Percentiles rank a stretch among this genome's conserved stretches.
Conservation (phyloP, 306 rosid species). For the Casuarina cunninghamiana region DNA sequence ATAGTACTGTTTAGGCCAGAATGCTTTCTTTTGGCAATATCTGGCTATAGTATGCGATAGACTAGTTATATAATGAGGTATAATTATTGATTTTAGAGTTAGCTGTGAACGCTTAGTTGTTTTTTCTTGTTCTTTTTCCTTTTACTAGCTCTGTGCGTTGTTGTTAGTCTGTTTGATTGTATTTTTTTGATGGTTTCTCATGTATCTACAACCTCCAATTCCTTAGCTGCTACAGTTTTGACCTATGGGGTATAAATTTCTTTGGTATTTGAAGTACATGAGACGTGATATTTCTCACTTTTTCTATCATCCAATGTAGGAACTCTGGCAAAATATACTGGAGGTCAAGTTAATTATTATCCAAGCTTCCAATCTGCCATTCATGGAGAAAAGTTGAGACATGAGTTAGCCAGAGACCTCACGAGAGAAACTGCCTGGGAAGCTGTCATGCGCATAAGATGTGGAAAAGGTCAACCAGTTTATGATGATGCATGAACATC, state of each 20-base stretch:
- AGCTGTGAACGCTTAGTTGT: neutral
- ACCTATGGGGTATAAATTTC: constrained; percentile 5
- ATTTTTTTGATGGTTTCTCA: neutral
- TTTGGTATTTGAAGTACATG: constrained; percentile 16
- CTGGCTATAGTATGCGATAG: neutral
- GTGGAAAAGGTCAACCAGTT: constrained; percentile 80
- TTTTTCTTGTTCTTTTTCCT: neutral
- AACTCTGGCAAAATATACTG: constrained; percentile 95
- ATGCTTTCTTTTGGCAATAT: neutral
- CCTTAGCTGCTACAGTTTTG: constrained; percentile 13
- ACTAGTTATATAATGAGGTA: constrained; percentile 10
- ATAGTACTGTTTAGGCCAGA: neutral
- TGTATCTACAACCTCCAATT: constrained; percentile 10
- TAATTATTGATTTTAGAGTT: constrained; percentile 17
- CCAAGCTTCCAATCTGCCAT: constrained; percentile 75
- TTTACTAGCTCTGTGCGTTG: neutral
- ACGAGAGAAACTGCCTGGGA: constrained; percentile 99
- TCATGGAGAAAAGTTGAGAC: constrained; percentile 91
- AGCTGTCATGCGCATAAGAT: constrained; percentile 96
- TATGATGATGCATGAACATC: constrained; percentile 23
- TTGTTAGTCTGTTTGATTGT: neutral
- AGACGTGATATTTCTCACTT: constrained; percentile 6
- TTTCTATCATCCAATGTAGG: constrained; percentile 50
- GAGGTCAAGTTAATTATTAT: constrained; percentile 88
- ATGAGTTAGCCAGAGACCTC: constrained; percentile 91